These are phyloP conservation scores for Naganishia sp. DNA, from an alignment of 1,284 basidiomycete genomes.

Conservation along the genomic window DNA sequence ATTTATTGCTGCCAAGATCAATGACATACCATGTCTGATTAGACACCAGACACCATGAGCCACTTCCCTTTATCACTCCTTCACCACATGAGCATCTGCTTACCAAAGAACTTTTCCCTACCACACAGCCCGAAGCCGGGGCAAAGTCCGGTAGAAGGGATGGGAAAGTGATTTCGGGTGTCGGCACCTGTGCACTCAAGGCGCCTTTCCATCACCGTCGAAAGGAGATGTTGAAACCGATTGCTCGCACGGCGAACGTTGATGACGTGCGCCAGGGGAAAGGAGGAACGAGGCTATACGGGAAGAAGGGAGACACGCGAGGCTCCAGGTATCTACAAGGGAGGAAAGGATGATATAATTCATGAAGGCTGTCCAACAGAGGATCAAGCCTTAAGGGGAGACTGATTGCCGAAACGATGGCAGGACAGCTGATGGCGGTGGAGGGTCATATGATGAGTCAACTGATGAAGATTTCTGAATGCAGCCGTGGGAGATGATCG, in stretches of 20 bases:
- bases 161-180: slow-evolving; percentile 24
- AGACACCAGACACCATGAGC: slow-evolving; percentile 1
- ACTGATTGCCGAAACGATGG: no score
- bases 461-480: no score
- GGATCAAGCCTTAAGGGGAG: no score
- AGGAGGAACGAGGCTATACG: no score
- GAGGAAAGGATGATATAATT: no score
- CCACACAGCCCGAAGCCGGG: slow-evolving; percentile 15
- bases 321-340: no score
- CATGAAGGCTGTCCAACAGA: no score
- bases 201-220: slow-evolving; percentile 13
- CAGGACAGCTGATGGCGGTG: no score
- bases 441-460: no score
- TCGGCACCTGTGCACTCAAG: slow-evolving; percentile 5
- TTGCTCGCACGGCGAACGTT: background rate
- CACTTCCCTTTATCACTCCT: slow-evolving; percentile 23
- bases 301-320: no score
- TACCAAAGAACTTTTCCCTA: background rate
- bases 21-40: background rate
- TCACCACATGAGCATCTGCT: slow-evolving; percentile 1
- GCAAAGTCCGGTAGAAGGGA: slow-evolving; percentile 22
- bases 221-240: slow-evolving; percentile 24
- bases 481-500: no score
- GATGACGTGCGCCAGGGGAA: background rate
- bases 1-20: background rate